Evolutionary conservation across 2,329 filamentous ascomycete genomes (phyloP).

Genomic region (Shiraia sp.): DNA sequence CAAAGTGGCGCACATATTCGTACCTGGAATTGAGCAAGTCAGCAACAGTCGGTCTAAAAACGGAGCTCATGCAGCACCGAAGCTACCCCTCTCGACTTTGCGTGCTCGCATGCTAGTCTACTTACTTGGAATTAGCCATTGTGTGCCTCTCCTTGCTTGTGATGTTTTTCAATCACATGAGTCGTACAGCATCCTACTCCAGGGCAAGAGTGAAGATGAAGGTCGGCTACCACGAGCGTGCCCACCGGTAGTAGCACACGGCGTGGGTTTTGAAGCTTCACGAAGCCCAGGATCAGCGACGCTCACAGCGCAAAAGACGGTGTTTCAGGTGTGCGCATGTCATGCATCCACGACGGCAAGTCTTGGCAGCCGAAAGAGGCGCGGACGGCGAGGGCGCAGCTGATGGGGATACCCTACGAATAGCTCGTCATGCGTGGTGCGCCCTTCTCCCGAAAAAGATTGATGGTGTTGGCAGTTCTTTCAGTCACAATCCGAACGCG

Average conservation of each 20-base stretch:
- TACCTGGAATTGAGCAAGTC: slow-evolving; percentile 66
- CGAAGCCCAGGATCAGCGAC: slow-evolving; percentile 7
- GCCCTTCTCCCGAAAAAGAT: slow-evolving; percentile 2
- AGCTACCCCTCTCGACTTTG: slow-evolving; percentile 10
- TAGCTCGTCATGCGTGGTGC: slow-evolving; percentile 12
- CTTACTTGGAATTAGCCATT: slow-evolving; percentile 36
- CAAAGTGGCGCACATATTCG: slow-evolving; percentile 90
- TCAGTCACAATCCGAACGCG: slow-evolving; percentile 6
- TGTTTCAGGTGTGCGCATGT: slow-evolving; percentile 22
- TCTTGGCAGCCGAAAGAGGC: slow-evolving; percentile 12
- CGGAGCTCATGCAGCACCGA: slow-evolving; percentile 6
- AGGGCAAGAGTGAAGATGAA: slow-evolving; percentile 3
- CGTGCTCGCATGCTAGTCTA: slow-evolving; percentile 3
- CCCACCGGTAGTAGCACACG: slow-evolving; percentile 11
- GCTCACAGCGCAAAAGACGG: slow-evolving; percentile 15
- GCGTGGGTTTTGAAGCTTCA: slow-evolving; percentile 19
- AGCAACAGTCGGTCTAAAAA: slow-evolving; percentile 14
- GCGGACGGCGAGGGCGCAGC: slow-evolving; percentile 5
- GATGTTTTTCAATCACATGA: slow-evolving; percentile 2
- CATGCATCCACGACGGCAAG: slow-evolving; percentile 20
- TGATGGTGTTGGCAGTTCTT: slow-evolving; percentile 7
- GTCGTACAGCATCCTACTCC: slow-evolving; percentile 21
- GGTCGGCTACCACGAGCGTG: slow-evolving; percentile 7
- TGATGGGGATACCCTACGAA: slow-evolving; percentile 9
- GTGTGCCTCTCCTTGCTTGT: slow-evolving; percentile 2